Conservation (phyloP, 768 basidiomycete species). For the Lentinula raphanica region DNA sequence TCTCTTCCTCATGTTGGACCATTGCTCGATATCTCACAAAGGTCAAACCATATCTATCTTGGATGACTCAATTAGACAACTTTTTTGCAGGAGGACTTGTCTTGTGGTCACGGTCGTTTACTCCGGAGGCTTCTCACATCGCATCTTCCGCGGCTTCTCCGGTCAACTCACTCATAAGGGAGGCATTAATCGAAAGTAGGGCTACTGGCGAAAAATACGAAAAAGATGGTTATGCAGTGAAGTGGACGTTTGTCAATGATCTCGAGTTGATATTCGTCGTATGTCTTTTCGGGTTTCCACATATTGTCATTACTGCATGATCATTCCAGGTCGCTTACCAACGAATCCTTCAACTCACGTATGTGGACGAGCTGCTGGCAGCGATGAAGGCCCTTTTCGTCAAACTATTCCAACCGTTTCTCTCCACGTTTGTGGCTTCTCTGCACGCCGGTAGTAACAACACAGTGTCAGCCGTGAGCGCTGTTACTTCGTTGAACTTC, state of each 20-base stretch:
- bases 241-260: conserved; percentile 94
- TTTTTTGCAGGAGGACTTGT: conserved; percentile 72
- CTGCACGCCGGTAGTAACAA: conserved; percentile 56
- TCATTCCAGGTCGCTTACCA: conserved; percentile 88
- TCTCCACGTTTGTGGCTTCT: conserved; percentile 79
- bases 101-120: conserved; percentile 93
- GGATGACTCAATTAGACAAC: not conserved
- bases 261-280: conserved; percentile 96
- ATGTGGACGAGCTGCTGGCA: conserved; percentile 82
- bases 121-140: conserved; percentile 72
- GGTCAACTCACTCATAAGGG: conserved; percentile 82
- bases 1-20: conserved; percentile 69
- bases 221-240: conserved; percentile 90
- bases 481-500: conserved; percentile 59
- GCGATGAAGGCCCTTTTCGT: conserved; percentile 82
- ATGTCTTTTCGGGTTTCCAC: conserved; percentile 23
- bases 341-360: conserved; percentile 90
- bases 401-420: conserved; percentile 79
- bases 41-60: conserved; percentile 34
- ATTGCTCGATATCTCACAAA: conserved; percentile 93
- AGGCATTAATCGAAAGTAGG: conserved; percentile 88
- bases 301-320: not conserved
- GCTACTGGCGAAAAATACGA: conserved; percentile 81
- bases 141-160: conserved; percentile 72
- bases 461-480: conserved; percentile 34